Evolutionary conservation across 108 stramenopile species (phyloP).

Genomic region (Aurantiochytrium sp.): DNA sequence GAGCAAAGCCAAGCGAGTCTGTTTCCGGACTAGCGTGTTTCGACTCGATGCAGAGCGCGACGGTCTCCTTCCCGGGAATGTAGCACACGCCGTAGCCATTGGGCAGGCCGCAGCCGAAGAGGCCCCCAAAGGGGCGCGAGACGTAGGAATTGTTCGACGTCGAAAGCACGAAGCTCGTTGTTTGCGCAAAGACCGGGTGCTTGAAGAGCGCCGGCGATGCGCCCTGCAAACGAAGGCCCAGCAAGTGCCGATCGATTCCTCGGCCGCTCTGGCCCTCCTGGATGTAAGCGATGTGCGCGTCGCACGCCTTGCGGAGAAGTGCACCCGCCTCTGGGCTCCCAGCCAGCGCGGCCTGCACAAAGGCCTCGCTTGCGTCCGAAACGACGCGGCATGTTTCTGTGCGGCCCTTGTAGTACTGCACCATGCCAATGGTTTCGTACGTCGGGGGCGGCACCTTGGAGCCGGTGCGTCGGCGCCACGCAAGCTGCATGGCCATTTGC

Average conservation of each 20-base stretch:
- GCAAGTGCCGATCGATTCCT: neutral
- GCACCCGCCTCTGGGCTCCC: neutral
- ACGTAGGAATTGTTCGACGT: constrained; percentile 2
- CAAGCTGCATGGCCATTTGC: constrained; percentile 18
- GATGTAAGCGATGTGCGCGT: neutral
- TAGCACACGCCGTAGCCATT: constrained; percentile 26
- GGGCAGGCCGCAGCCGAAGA: neutral
- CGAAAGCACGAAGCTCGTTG: neutral
- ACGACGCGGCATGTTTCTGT: neutral
- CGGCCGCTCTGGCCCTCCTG: neutral
- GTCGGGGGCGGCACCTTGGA: neutral
- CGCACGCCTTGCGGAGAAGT: neutral
- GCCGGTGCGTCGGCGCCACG: neutral
- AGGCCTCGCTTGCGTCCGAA: neutral
- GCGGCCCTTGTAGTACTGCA: neutral
- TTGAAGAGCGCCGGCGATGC: neutral
- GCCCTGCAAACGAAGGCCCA: neutral
- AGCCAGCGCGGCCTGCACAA: neutral
- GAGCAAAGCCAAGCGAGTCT: neutral
- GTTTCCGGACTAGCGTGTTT: neutral
- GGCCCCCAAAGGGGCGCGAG: neutral
- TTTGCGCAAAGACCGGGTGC: constrained; percentile 20
- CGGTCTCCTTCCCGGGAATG: neutral
- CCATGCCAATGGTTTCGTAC: constrained; percentile 28
- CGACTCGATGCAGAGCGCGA: neutral